These are phyloP conservation scores for Cercospora sp. DNA, from an alignment of 2,329 filamentous ascomycete genomes.

Conservation along the genomic window DNA sequence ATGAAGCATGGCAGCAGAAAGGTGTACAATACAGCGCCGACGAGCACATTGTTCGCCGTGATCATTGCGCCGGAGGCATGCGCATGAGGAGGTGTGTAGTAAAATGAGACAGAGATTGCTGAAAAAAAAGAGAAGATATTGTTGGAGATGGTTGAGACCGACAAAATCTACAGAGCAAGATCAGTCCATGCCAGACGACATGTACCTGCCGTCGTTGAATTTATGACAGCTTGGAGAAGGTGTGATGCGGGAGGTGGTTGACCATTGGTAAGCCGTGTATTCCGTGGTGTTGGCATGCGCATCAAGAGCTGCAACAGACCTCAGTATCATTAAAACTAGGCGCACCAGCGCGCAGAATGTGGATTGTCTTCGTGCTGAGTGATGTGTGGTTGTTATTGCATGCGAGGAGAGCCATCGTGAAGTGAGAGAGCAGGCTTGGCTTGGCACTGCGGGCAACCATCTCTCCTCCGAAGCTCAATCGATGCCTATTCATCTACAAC, in stretches of 20 bases:
- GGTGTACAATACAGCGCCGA: neutral
- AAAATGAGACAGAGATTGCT: neutral
- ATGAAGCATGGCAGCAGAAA: neutral
- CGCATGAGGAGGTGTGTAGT: neutral
- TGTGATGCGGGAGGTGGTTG: neutral
- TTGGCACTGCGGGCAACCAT: constrained; percentile 4
- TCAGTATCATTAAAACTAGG: neutral
- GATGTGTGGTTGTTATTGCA: neutral
- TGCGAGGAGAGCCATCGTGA: neutral
- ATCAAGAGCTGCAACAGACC: neutral
- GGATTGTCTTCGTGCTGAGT: neutral
- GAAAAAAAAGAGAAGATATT: no score
- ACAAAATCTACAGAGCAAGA: neutral
- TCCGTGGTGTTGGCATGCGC: neutral
- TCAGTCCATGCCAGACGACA: neutral
- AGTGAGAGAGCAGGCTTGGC: neutral
- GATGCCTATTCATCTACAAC: neutral
- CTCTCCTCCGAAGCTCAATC: constrained; percentile 9
- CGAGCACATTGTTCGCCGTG: neutral
- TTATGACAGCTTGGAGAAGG: neutral
- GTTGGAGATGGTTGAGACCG: neutral
- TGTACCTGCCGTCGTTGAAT: neutral
- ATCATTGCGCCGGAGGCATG: neutral
- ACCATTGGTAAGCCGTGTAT: neutral
- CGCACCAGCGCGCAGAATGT: neutral